Base-by-base conservation (phyloP, 305 asterid species). In the Fraxinus ornus region DNA sequence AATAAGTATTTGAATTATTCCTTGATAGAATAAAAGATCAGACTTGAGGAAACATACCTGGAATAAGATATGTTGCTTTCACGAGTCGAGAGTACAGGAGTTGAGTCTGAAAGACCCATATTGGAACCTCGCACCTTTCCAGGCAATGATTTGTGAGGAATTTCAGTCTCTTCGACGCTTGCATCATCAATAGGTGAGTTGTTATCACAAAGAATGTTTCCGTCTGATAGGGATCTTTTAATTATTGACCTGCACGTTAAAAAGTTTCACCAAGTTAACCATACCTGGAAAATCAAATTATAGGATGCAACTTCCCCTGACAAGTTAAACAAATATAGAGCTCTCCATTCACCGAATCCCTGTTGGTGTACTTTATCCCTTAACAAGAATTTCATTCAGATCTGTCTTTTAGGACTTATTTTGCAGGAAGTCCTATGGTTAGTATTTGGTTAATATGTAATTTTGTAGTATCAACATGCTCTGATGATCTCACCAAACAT, bases 221-320 rank as follows among this genome's bases (percentile, higher is more conserved):
- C 98, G 85, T 92, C 98, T 15, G 98, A 97, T 7, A 94, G 83
- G 4, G 99, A 93, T 87, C 99, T 91, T 88, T 92, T 92, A 86
- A 97, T 90, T 75, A 83, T 79, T 21, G 89, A 90, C 92, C 99
- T 95, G 88, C 86, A 89, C 77, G 82, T 70, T 81, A 22, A 70
- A 37, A 22, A 82, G 81, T 79, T 75, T 75, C 72, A 39, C 73
- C 79, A 44, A 76, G 84, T 81, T 70, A 87, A 81, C 47, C 80
- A 82, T 17, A 28, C 21, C 80, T 68, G 52, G 64, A 21, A 39
- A 75, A 81, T 80, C 60, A 35, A 74, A 49, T 39, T 13, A 44
- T 26, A 8, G 19, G 5, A 32, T 7, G 49, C 39, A 60, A 28
- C 39, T 32, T 32, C 78, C 71, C 8, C 24, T 28, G 7, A 15